Evolutionary conservation across 2,329 filamentous ascomycete species (phyloP).

Genomic region (Alternaria longipes): DNA sequence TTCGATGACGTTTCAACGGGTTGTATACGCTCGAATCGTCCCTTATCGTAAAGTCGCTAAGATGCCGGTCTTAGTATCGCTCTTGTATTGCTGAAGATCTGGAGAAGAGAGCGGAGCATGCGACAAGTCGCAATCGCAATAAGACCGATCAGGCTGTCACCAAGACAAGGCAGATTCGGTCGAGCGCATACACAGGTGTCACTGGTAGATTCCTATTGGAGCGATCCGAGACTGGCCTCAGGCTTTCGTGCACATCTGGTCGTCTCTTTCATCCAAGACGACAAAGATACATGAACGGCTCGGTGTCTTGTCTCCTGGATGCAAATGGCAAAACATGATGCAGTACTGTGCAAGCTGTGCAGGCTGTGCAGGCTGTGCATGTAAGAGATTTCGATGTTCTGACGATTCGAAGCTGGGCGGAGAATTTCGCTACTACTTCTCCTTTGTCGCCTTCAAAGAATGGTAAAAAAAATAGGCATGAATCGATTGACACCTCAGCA

Average conservation of each 20-base stretch:
- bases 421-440: not conserved
- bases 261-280: not conserved
- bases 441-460: not conserved
- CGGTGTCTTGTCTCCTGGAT: not conserved
- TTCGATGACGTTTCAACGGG: not conserved
- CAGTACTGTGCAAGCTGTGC: not conserved
- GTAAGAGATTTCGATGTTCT: not conserved
- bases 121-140: constrained; percentile 2
- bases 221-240: not conserved
- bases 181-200: not conserved
- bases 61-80: not conserved
- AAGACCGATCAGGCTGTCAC: constrained; percentile 1
- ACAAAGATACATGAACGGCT: not conserved
- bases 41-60: not conserved
- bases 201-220: not conserved
- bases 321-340: not conserved
- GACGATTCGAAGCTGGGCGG: too few species aligned
- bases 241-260: not conserved
- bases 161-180: constrained; percentile 15
- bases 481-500: too few species aligned
- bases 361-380: not conserved
- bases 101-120: not conserved
- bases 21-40: not conserved
- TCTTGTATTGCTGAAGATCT: not conserved
- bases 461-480: not conserved